These are phyloP conservation scores for Gossypium davidsonii DNA, from an alignment of 441 rosid genomes.

Conservation along the genomic window DNA sequence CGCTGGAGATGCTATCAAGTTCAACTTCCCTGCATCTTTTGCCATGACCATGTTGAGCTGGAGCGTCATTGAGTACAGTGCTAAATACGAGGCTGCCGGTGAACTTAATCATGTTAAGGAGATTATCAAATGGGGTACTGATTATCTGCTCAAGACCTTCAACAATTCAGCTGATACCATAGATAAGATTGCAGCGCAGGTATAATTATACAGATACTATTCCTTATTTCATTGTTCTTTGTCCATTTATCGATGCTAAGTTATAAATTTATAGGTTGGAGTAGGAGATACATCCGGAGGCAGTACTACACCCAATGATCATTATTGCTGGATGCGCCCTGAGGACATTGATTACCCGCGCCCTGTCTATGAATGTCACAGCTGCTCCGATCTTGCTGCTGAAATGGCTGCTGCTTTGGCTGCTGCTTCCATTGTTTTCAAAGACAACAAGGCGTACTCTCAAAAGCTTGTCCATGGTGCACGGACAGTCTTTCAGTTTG, in stretches of 20 bases:
- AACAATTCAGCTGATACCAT: constrained; percentile 61
- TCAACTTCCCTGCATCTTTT: constrained; percentile 69
- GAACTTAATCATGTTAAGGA: constrained; percentile 77
- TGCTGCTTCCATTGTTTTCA: constrained; percentile 89
- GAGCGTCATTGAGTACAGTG: constrained; percentile 96
- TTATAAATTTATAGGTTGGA: constrained; percentile 49
- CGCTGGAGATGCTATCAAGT: constrained; percentile 92
- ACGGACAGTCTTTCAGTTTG: constrained; percentile 50
- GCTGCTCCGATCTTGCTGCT: constrained; percentile 77
- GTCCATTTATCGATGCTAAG: background rate
- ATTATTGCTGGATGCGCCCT: constrained; percentile 95
- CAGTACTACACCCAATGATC: constrained; percentile 59
- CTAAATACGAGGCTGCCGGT: constrained; percentile 76
- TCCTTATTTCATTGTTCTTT: background rate
- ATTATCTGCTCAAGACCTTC: constrained; percentile 70
- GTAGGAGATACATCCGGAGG: constrained; percentile 65
- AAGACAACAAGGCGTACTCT: constrained; percentile 70
- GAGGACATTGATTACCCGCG: constrained; percentile 80
- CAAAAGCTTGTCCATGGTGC: constrained; percentile 81
- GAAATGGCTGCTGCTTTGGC: constrained; percentile 98
- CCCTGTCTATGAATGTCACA: constrained; percentile 34
- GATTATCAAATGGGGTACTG: constrained; percentile 71
- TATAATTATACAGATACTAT: background rate
- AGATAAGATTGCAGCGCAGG: constrained; percentile 58
- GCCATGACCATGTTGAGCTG: constrained; percentile 93